A percentile compares a stretch with the other conserved stretches of the same genome.
phyloP scores from a whole-genome alignment of 306 rosid species.

The Cucumis hystrix region DNA sequence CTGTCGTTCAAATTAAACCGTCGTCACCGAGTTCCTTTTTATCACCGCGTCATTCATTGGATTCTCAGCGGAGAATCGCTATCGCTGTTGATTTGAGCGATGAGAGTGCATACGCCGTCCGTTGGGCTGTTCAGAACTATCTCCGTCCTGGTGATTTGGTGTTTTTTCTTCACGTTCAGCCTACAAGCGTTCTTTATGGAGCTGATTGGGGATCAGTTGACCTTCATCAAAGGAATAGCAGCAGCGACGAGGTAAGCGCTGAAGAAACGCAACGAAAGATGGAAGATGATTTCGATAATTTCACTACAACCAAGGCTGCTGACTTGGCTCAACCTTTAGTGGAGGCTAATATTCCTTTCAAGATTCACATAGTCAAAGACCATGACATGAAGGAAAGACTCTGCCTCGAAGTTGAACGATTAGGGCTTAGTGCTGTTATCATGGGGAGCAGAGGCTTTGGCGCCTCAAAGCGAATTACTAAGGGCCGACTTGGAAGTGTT shows the following conservation, averaged over 20 bases:
- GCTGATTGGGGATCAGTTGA: constrained; percentile 80
- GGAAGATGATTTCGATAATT: constrained; percentile 63
- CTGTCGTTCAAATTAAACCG: constrained; percentile 14
- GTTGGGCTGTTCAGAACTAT: constrained; percentile 84
- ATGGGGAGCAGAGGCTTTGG: constrained; percentile 95
- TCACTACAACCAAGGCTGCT: constrained; percentile 49
- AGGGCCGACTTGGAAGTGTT: constrained; percentile 66
- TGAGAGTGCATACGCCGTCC: constrained; percentile 85
- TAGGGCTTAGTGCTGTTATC: constrained; percentile 72
- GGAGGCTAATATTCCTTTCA: constrained; percentile 61
- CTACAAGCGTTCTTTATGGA: constrained; percentile 76
- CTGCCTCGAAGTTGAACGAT: constrained; percentile 87
- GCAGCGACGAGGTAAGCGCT: not conserved
- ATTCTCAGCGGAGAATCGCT: constrained; percentile 61
- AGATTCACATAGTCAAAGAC: constrained; percentile 82
- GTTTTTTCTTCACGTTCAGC: constrained; percentile 79
- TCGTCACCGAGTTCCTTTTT: constrained; percentile 11
- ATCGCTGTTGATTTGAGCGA: constrained; percentile 90
- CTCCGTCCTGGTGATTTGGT: constrained; percentile 78
- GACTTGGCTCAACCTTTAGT: constrained; percentile 53
- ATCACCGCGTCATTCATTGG: constrained; percentile 12
- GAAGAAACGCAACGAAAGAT: constrained; percentile 33
- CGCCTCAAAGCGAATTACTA: constrained; percentile 37
- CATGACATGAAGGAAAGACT: constrained; percentile 90
- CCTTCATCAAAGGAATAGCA: not conserved